Evolutionary conservation across 805 yeast genomes (phyloP).

Genomic region (Lipomyces yamanashiensis): DNA sequence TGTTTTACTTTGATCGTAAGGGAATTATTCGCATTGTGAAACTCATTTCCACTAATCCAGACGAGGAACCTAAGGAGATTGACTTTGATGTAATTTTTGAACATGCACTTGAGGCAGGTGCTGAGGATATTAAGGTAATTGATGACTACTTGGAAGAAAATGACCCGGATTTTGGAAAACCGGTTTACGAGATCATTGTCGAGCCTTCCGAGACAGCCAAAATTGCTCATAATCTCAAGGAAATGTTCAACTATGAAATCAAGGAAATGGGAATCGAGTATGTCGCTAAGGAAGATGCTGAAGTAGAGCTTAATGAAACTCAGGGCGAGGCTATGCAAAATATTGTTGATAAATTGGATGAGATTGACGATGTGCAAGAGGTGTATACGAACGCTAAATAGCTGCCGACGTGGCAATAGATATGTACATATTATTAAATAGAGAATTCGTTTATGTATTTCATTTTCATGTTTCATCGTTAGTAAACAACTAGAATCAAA

Average conservation of each 20-base stretch:
- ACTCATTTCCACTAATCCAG: constrained; percentile 42
- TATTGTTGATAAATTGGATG: constrained; percentile 66
- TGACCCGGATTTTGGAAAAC: constrained; percentile 34
- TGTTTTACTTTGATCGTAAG: constrained; percentile 73
- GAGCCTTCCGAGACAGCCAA: constrained; percentile 66
- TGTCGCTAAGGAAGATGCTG: constrained; percentile 64
- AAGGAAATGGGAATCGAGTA: constrained; percentile 74
- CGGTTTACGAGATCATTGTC: constrained; percentile 58
- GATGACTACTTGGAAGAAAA: constrained; percentile 46
- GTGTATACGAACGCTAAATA: constrained; percentile 63
- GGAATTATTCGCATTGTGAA: constrained; percentile 59
- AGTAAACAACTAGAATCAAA: no score
- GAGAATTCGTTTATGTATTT: no score
- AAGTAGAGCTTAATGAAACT: constrained; percentile 61
- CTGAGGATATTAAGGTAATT: constrained; percentile 55
- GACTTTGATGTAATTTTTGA: constrained; percentile 73
- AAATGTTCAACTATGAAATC: constrained; percentile 56
- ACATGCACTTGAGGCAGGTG: constrained; percentile 71
- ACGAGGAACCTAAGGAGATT: constrained; percentile 19
- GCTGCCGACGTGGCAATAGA: background rate
- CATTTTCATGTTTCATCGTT: no score
- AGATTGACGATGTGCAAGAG: constrained; percentile 81
- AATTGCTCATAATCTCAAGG: constrained; percentile 62
- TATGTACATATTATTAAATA: no score
- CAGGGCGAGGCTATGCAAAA: constrained; percentile 57